Conservation (phyloP, 352 stramenopile genomes). For the Blastocystis hominis region DNA sequence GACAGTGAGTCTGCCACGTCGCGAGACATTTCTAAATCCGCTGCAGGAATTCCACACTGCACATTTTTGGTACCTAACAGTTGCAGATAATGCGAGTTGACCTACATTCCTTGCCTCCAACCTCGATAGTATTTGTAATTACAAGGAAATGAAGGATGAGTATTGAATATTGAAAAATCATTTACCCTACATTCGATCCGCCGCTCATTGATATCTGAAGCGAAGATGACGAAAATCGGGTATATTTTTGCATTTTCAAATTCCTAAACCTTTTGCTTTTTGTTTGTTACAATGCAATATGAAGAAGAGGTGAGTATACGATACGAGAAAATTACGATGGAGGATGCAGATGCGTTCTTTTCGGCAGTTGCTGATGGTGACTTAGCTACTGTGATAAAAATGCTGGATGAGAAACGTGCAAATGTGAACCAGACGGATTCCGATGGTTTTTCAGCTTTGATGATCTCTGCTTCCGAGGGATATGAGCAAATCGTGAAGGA, state of each 20-base stretch:
- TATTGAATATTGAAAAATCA: neutral
- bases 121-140: neutral
- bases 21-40: conserved; percentile 37
- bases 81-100: neutral
- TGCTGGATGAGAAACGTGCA: conserved; percentile 17
- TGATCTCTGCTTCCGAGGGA: conserved; percentile 55
- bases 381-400: conserved; percentile 14
- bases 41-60: conserved; percentile 52
- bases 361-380: conserved; percentile 48
- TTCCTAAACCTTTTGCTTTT: neutral
- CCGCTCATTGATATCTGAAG: neutral
- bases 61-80: conserved; percentile 38
- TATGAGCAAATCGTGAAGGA: conserved; percentile 51
- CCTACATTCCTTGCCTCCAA: conserved; percentile 37
- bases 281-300: conserved; percentile 6
- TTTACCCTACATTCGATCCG: neutral
- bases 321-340: conserved; percentile 51
- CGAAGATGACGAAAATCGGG: neutral
- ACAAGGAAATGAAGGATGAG: neutral
- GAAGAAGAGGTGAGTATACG: conserved; percentile 35
- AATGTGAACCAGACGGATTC: conserved; percentile 57
- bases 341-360: conserved; percentile 53
- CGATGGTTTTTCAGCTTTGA: conserved; percentile 58
- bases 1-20: conserved; percentile 49
- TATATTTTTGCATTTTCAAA: neutral